Percentiles rank a stretch among this genome's conserved stretches.
Conservation (phyloP, 164 flowering plant species). For the Stephania yunnanensis region DNA sequence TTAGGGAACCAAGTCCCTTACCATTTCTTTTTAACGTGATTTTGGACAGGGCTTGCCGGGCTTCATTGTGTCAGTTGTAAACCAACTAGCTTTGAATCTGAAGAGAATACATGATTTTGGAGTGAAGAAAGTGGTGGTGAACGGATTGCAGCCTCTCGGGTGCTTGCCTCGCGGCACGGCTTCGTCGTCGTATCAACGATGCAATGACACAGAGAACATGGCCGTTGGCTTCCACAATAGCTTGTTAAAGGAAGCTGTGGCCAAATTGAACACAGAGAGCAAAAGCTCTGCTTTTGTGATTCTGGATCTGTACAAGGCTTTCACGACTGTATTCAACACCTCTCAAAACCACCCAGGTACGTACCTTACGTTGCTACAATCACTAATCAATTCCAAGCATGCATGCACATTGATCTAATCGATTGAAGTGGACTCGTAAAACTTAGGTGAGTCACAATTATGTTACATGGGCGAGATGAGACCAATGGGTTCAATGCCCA, state of each 20-base stretch:
- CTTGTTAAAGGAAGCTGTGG: constrained; percentile 43
- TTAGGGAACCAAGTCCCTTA: too few species aligned
- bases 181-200: constrained; percentile 30
- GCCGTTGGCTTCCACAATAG: constrained; percentile 46
- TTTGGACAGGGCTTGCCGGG: constrained; percentile 32
- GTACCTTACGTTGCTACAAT: too few species aligned
- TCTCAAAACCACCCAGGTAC: constrained; percentile 30
- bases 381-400: too few species aligned
- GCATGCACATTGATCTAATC: too few species aligned
- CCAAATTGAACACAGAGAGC: constrained; percentile 37
- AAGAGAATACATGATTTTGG: constrained; percentile 42
- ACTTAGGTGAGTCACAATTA: too few species aligned
- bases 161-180: constrained; percentile 52
- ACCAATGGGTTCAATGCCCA: too few species aligned
- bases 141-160: constrained; percentile 53
- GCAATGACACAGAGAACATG: constrained; percentile 38
- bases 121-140: constrained; percentile 42
- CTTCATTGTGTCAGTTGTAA: constrained; percentile 45
- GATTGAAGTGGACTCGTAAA: too few species aligned
- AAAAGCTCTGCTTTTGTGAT: constrained; percentile 27
- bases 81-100: constrained; percentile 44
- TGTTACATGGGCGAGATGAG: too few species aligned
- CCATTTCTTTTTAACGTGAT: neutral
- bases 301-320: constrained; percentile 50
- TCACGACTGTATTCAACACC: constrained; percentile 34